Evolutionary conservation across 2,329 filamentous ascomycete genomes (phyloP).

Genomic region (Onygenales sp.): DNA sequence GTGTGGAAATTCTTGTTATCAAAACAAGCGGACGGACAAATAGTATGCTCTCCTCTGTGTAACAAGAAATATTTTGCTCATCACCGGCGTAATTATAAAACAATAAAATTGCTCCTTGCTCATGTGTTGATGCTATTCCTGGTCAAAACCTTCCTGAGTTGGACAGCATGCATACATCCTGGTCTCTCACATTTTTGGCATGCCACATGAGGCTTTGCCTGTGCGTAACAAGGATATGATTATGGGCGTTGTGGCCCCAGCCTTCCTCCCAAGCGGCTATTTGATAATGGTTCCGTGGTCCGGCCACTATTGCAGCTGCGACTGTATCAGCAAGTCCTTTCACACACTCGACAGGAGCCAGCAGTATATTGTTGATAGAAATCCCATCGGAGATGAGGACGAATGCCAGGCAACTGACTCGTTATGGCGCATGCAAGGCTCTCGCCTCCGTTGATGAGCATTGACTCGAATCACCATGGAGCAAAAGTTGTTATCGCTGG

Average conservation of each 20-base stretch:
- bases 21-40: background rate
- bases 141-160: background rate
- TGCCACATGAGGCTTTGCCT: background rate
- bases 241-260: background rate
- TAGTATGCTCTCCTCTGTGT: background rate
- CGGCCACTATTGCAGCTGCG: background rate
- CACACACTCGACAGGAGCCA: background rate
- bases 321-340: background rate
- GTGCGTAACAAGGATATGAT: background rate
- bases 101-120: background rate
- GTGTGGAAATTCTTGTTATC: background rate
- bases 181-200: background rate
- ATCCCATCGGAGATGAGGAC: background rate
- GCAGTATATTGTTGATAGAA: background rate
- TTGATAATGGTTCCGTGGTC: background rate
- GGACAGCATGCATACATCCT: background rate
- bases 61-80: background rate
- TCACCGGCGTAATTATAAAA: background rate
- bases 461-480: constrained; percentile 31
- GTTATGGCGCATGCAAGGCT: constrained; percentile 19
- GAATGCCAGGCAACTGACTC: constrained; percentile 3
- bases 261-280: background rate
- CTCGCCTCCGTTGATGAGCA: constrained; percentile 27
- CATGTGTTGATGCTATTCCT: background rate
- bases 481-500: constrained; percentile 30